Conservation (phyloP, 75 land plant genomes). For the Pinus tabuliformis region DNA sequence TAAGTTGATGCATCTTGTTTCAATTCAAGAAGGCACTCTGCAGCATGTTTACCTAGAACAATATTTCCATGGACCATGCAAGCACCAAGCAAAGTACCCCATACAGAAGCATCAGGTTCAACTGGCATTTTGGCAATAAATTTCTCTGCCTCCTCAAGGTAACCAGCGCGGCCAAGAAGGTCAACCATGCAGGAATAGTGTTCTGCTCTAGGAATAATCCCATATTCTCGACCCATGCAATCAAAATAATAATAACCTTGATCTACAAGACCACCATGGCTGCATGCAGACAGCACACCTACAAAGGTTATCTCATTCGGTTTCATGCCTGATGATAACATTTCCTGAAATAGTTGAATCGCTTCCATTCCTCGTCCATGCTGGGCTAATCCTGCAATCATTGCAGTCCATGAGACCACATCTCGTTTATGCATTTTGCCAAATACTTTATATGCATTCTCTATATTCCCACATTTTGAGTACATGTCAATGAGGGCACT, state of each 20-base stretch:
- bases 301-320: conserved; percentile 14
- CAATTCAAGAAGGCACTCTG: conserved; percentile 12
- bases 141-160: conserved; percentile 7
- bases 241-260: conserved; percentile 13
- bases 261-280: conserved; percentile 15
- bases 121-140: conserved; percentile 18
- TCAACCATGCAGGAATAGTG: conserved; percentile 20
- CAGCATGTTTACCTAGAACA: conserved; percentile 10
- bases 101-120: conserved; percentile 8
- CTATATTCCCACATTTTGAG: conserved; percentile 7
- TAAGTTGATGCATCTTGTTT: conserved; percentile 15
- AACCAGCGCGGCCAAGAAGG: too few relatives aligned
- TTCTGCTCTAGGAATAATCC: conserved; percentile 9
- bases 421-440: conserved; percentile 9
- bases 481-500: conserved; percentile 11
- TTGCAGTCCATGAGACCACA: conserved; percentile 22
- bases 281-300: too few relatives aligned
- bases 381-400: conserved; percentile 29
- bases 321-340: conserved; percentile 17
- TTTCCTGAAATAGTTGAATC: conserved; percentile 15
- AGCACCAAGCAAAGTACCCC: conserved; percentile 16
- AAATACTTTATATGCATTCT: conserved; percentile 4
- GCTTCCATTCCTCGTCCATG: conserved; percentile 22
- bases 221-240: conserved; percentile 12
- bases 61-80: conserved; percentile 17